Conservation (phyloP, 1,139 yeast species). For the Zygoascus sp. region DNA sequence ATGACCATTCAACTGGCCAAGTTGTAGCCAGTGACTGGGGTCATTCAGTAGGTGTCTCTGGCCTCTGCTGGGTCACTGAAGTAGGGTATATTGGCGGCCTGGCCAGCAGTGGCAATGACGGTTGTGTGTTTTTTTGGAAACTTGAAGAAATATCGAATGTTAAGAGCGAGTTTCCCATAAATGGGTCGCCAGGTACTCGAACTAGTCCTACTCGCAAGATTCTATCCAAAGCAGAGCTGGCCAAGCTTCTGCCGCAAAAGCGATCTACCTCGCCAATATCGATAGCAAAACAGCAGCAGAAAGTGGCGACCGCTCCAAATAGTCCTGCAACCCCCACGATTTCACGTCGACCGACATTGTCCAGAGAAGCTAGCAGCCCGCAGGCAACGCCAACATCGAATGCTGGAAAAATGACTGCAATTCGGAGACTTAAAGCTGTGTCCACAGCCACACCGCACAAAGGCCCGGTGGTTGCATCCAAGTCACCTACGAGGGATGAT, state of each 20-base stretch:
- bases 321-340: neutral
- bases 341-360: neutral
- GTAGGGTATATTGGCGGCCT: conserved; percentile 24
- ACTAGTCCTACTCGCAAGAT: conserved; percentile 24
- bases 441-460: neutral
- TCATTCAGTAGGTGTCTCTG: conserved; percentile 54
- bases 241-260: conserved; percentile 20
- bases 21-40: conserved; percentile 56
- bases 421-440: neutral
- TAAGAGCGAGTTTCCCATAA: neutral
- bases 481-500: conserved; percentile 6
- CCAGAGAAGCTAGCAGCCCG: neutral
- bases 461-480: neutral
- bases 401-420: neutral
- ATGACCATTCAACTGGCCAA: conserved; percentile 44
- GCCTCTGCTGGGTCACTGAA: conserved; percentile 34
- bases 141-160: conserved; percentile 3
- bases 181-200: conserved; percentile 1
- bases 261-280: neutral
- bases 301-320: neutral
- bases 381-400: neutral
- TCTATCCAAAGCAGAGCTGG: conserved; percentile 25
- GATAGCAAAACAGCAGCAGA: neutral
- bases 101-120: conserved; percentile 31
- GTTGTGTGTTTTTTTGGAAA: conserved; percentile 30